Base-by-base conservation (phyloP, 768 basidiomycete species). In the Ephemerocybe angulata region DNA sequence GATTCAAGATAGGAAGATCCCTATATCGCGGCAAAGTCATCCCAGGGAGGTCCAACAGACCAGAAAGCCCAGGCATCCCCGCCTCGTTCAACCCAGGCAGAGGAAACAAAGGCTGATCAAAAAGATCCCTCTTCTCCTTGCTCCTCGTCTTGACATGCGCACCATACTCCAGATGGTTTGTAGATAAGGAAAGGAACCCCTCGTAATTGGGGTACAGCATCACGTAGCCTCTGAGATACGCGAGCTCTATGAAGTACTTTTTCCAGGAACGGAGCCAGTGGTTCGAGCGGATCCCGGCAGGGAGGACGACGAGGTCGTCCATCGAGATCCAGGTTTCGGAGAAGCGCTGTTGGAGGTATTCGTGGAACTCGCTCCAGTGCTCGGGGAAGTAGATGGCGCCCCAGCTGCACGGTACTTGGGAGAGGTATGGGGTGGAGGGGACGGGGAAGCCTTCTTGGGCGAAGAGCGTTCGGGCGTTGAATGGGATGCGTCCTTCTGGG, bases 161-260 rank as follows among this genome's bases (percentile, higher is more conserved):
- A 28, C 92, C 92, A 17, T 84, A 77, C 72, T 94, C 92, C 52
- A 93, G 78, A 63, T 92, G 92, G 67, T 94, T 94, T n/a, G 90
- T 94, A 56, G 93, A 93, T 6, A 94, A 68, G 27, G 90, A 92
- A 33, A 76, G 66, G 61, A 84, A 91, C 41, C 74, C 76, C 38
- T 73, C 77, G 64, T 82, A 93, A 70, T 93, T 94, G 11, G 92
- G 91, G 64, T 94, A 94, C 28, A 94, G 80, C 92, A 93, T 93
- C 50, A 84, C 81, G 68, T 90, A 91, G 2, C 91, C 90, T 4
- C 85, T 83, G 13, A 94, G 77, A 67, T 85, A 90, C 38, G 82
- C 84, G 52, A 93, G 76, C 68, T 94, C 92, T 69, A 93, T 93
- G 67, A 93, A 90, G 69, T 86, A 93, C 58, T 85, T 86, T 69